Evolutionary conservation across 108 stramenopile species (phyloP), one percentile per base, ranked within the genome.

Genomic region (Aurantiochytrium sp.): DNA sequence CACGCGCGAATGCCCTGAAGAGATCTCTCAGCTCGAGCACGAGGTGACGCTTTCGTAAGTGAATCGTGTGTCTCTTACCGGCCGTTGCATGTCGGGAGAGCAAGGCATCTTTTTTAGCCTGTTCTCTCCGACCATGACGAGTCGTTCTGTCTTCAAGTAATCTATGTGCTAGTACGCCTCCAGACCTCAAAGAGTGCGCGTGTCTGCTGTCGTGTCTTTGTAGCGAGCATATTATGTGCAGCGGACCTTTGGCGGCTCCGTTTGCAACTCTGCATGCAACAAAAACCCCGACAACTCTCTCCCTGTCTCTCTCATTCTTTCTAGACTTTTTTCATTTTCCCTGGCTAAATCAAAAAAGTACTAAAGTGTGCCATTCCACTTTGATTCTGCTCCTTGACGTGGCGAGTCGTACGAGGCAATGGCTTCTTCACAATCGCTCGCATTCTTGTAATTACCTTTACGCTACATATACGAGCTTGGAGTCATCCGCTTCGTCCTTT

Each of bases 401-500:
- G 35, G 35, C 35, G 35, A 35, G 35, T 35, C 35, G 35, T 35
- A 2, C 35, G 0, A 35, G 2, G 2, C 35, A 35, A 35, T 35
- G 42, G 4, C 25, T 69, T 69, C 35, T 69, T 69, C 42, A 18
- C 25, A 10, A 18, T 2, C 25, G 42, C 59, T n/a, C 19, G 19
- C 2, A 59, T 23, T 59, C n/a, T 59, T 23, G 19, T 59, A 19
- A 59, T 59, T 18, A 18, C 60, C 25, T 5, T 90, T 25, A 92
- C n/a, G 92, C 92, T 5, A 92, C 71, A 87, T 92, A 92, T 49
- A 58, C 21, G 94, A 97, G 97, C n/a, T 94, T 92, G 59, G 95
- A 92, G 44, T 92, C 83, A 73, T 97, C 96, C 55, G 97, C 97
- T 10, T 94, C 89, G 73, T 90, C 72, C 16, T 96, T 94, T 88